A percentile compares a stretch with the other conserved stretches of the same genome.
phyloP scores from a whole-genome alignment of 306 rosid genomes.

The Rubus parviflorus region DNA sequence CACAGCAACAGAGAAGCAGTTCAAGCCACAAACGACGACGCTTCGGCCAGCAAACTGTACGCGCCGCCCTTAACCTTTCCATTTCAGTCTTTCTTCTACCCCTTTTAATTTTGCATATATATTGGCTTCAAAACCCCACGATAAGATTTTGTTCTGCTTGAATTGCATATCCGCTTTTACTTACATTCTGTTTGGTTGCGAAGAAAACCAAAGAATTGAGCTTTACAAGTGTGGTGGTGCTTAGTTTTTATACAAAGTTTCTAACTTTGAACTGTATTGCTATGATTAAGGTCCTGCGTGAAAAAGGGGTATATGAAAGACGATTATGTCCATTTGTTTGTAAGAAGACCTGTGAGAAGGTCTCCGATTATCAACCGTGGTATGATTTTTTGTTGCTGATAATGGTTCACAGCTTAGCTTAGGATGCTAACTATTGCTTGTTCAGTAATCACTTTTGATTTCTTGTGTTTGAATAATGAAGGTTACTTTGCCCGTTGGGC shows the following conservation, averaged over 20 bases:
- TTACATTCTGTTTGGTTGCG: background rate
- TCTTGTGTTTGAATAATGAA: constrained; percentile 24
- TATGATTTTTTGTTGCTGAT: constrained; percentile 31
- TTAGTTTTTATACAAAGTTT: constrained; percentile 3
- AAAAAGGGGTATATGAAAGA: constrained; percentile 95
- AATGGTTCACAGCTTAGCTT: background rate
- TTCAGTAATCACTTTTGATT: background rate
- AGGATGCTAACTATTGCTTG: background rate
- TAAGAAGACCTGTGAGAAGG: constrained; percentile 82
- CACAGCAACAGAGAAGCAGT: constrained; percentile 60
- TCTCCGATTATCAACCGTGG: constrained; percentile 96
- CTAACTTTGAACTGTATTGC: constrained; percentile 19
- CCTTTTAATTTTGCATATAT: background rate
- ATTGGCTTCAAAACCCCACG: background rate
- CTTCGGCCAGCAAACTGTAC: constrained; percentile 73
- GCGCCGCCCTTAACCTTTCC: background rate
- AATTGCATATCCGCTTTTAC: background rate
- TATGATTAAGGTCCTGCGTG: constrained; percentile 73
- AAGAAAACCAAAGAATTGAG: background rate
- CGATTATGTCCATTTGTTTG: constrained; percentile 79
- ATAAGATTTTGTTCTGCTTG: background rate
- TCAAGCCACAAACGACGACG: constrained; percentile 80
- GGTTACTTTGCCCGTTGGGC: constrained; percentile 96
- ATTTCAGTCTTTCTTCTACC: background rate
- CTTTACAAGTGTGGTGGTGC: background rate